These are phyloP conservation scores for Aquilaria agallochum DNA, from an alignment of 441 rosid genomes.

Conservation along the genomic window DNA sequence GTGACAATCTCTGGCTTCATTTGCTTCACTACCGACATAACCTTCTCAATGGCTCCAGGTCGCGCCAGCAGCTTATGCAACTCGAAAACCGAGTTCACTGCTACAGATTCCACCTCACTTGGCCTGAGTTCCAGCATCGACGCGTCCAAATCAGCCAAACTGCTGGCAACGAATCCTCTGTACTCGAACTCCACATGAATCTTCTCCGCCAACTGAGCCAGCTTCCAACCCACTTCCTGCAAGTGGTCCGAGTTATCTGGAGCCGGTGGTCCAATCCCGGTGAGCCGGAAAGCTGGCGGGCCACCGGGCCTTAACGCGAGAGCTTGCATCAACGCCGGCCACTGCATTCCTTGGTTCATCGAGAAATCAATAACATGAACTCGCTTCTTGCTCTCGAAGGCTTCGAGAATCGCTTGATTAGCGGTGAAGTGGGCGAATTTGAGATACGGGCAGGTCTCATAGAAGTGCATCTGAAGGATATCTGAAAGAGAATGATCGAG, in stretches of 20 bases:
- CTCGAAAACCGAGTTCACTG: conserved; percentile 87
- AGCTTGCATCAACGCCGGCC: conserved; percentile 88
- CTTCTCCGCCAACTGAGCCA: conserved; percentile 73
- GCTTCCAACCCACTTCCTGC: conserved; percentile 76
- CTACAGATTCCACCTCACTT: conserved; percentile 58
- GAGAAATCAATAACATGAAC: conserved; percentile 86
- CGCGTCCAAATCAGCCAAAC: conserved; percentile 81
- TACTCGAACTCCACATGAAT: conserved; percentile 73
- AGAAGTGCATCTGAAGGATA: conserved; percentile 82
- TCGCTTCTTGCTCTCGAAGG: conserved; percentile 55
- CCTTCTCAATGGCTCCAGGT: conserved; percentile 63
- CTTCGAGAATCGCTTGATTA: conserved; percentile 88
- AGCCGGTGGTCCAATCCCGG: conserved; percentile 77
- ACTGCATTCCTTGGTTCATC: conserved; percentile 79
- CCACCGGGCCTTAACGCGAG: conserved; percentile 77
- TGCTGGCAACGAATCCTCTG: conserved; percentile 71
- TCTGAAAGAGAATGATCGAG: conserved; percentile 50
- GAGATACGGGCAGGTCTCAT: conserved; percentile 82
- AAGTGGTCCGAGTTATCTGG: conserved; percentile 55
- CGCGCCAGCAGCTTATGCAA: conserved; percentile 63
- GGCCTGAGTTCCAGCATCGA: conserved; percentile 62
- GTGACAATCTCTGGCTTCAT: conserved; percentile 79
- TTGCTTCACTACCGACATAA: conserved; percentile 51
- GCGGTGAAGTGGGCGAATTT: conserved; percentile 95
- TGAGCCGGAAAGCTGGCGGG: conserved; percentile 71